A percentile compares a stretch with the other conserved stretches of the same genome.
Conservation (phyloP, 2,329 filamentous ascomycete genomes). For the Didymella segeticola region DNA sequence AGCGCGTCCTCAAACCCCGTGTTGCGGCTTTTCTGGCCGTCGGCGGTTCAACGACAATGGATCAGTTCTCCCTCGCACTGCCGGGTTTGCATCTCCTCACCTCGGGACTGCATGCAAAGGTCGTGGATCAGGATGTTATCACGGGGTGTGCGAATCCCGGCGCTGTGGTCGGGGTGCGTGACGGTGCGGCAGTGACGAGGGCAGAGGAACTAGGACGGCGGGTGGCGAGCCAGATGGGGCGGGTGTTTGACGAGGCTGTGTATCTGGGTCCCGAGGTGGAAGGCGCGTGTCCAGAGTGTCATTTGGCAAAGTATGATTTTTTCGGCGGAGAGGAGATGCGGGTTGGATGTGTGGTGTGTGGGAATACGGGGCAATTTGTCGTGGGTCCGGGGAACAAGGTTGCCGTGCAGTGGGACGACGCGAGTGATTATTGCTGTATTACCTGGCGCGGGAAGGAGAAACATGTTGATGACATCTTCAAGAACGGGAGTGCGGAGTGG, state of each 20-base stretch:
- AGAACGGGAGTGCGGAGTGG: slow-evolving; percentile 15
- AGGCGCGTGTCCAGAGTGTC: slow-evolving; percentile 11
- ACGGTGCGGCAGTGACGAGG: background rate
- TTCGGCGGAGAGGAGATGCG: slow-evolving; percentile 10
- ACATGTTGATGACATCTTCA: slow-evolving; percentile 20
- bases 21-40: slow-evolving; percentile 9
- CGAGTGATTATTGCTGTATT: slow-evolving; percentile 15
- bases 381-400: background rate
- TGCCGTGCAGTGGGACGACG: slow-evolving; percentile 8
- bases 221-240: slow-evolving; percentile 15
- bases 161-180: slow-evolving; percentile 1
- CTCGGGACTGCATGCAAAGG: slow-evolving; percentile 10
- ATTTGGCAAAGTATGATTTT: slow-evolving; percentile 14
- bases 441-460: slow-evolving; percentile 19
- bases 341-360: slow-evolving; percentile 19
- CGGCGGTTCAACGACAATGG: slow-evolving; percentile 13
- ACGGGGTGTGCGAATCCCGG: slow-evolving; percentile 14
- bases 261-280: slow-evolving; percentile 9
- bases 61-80: slow-evolving; percentile 19
- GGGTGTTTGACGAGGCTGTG: slow-evolving; percentile 12
- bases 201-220: slow-evolving; percentile 2
- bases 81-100: slow-evolving; percentile 16
- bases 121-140: slow-evolving; percentile 14
- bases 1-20: slow-evolving; percentile 9
- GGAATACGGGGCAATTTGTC: slow-evolving; percentile 12